Base-by-base conservation (phyloP, 2,329 filamentous ascomycete genomes). In the Diaporthe eres region DNA sequence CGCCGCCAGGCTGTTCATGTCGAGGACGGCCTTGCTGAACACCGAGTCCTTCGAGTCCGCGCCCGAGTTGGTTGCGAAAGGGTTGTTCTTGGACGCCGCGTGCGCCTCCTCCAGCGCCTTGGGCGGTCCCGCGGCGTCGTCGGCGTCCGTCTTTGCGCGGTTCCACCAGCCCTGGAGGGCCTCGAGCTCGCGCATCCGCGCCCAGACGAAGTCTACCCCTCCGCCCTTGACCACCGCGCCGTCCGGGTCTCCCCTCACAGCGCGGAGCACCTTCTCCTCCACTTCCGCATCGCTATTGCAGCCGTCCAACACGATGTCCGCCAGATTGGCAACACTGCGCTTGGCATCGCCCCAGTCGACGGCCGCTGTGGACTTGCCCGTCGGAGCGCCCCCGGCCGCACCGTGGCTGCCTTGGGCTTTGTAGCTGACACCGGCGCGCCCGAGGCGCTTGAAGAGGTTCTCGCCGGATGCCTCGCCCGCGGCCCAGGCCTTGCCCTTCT, bases 271-370 rank as follows among this genome's bases (percentile, higher is more conserved):
- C 74, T 87, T 88, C 8, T 85, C 82, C 53, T 87, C 84, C 15
- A 92, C 90, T 19, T 93, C 90, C 51, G 91, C 89, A 81, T 93
- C 91, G 58, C 87, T 88, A 57, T 83, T 85, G 82, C 91, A 93
- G 22, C 84, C 82, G 67, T 88, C 88, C 57, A 93, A 87, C 49
- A 88, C 85, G 77, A 89, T 85, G 5, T 87, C 90, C 5, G 91
- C 90, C 58, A 89, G 89, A 60, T 85, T 87, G 67, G 90, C 90
- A 7, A 87, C 86, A 22, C 90, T 90, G 80, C 89, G 89, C 72
- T 86, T 86, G 19, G 94, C 94, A 76, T 95, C 93, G 70, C 96
- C 96, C 94, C 96, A 98, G 84, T 99, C 97, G 31, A 98, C 90
- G 44, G 97, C 91, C 2, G 94, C 94, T 76, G 92, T 93, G 0